A percentile compares a stretch with the other conserved stretches of the same genome.
Evolutionary conservation across 2,329 filamentous ascomycete species (phyloP).

Genomic region (Drechmeria coniospora): DNA sequence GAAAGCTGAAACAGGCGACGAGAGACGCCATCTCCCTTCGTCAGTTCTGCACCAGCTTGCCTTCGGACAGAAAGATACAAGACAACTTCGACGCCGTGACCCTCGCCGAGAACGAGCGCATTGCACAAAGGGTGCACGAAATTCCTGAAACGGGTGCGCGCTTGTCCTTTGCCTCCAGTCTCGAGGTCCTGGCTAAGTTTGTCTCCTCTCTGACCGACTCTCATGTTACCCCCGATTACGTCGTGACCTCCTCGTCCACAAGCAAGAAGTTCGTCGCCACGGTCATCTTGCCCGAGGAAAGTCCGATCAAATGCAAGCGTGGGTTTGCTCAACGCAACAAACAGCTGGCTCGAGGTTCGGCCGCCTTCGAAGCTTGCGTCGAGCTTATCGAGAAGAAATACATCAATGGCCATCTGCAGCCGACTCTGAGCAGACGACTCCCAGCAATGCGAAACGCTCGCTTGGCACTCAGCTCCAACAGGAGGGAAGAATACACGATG

Average conservation of each 20-base stretch:
- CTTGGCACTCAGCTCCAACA: constrained; percentile 67
- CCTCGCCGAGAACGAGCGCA: constrained; percentile 8
- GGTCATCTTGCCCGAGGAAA: constrained; percentile 59
- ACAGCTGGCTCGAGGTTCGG: constrained; percentile 68
- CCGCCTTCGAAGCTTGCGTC: constrained; percentile 72
- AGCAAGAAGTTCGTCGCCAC: constrained; percentile 57
- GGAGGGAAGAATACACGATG: constrained; percentile 61
- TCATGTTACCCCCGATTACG: constrained; percentile 37
- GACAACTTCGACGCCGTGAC: constrained; percentile 8
- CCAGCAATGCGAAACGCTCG: constrained; percentile 78
- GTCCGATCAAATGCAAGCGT: constrained; percentile 51
- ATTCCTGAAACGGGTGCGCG: constrained; percentile 57
- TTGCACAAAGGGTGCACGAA: constrained; percentile 34
- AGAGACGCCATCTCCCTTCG: constrained; percentile 49
- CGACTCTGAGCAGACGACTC: constrained; percentile 53
- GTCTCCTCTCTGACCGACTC: constrained; percentile 42
- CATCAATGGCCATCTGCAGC: constrained; percentile 60
- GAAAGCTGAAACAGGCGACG: constrained; percentile 42
- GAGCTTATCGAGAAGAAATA: constrained; percentile 49
- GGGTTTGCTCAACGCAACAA: constrained; percentile 56
- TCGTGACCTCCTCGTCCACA: constrained; percentile 30
- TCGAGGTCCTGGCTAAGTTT: constrained; percentile 59
- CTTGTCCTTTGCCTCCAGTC: constrained; percentile 60
- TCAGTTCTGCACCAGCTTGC: constrained; percentile 60
- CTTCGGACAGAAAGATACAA: constrained; percentile 48